Conservation (phyloP, 2,329 filamentous ascomycete genomes). For the Aureobasidium sp. region DNA sequence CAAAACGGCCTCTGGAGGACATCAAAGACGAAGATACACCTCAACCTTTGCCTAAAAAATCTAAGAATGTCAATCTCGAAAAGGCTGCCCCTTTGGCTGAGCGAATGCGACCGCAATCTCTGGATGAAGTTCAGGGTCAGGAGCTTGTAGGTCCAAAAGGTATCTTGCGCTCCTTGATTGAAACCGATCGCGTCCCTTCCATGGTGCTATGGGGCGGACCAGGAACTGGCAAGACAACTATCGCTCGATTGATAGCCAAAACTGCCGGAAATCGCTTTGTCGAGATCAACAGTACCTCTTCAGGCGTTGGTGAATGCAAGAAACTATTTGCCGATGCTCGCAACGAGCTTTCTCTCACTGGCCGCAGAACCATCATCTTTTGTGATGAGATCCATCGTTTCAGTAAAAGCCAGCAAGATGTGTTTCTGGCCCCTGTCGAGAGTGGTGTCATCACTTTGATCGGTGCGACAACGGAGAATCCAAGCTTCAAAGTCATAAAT, state of each 20-base stretch:
- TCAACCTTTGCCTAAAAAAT: conserved; percentile 48
- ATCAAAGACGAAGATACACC: conserved; percentile 10
- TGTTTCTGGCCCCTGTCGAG: conserved; percentile 89
- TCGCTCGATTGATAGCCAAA: conserved; percentile 80
- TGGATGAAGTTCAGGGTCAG: conserved; percentile 86
- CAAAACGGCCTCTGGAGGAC: conserved; percentile 4
- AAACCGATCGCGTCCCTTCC: conserved; percentile 75
- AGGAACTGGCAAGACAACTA: conserved; percentile 82
- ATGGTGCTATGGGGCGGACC: conserved; percentile 91
- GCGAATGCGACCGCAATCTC: conserved; percentile 75
- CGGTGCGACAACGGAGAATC: conserved; percentile 94
- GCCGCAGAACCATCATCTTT: conserved; percentile 89
- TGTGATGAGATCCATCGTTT: conserved; percentile 96
- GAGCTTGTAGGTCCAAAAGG: conserved; percentile 79
- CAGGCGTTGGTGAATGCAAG: conserved; percentile 83
- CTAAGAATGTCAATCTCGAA: conserved; percentile 51
- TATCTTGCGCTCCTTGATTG: conserved; percentile 79
- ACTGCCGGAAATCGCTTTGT: conserved; percentile 79
- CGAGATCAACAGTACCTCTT: conserved; percentile 90
- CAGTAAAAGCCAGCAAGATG: conserved; percentile 86
- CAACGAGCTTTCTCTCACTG: conserved; percentile 70
- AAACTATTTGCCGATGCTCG: conserved; percentile 81
- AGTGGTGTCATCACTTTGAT: conserved; percentile 84
- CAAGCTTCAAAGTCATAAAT: conserved; percentile 83
- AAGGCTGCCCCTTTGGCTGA: conserved; percentile 80